Conservation (phyloP, 2,329 filamentous ascomycete genomes). For the Calycina marina region DNA sequence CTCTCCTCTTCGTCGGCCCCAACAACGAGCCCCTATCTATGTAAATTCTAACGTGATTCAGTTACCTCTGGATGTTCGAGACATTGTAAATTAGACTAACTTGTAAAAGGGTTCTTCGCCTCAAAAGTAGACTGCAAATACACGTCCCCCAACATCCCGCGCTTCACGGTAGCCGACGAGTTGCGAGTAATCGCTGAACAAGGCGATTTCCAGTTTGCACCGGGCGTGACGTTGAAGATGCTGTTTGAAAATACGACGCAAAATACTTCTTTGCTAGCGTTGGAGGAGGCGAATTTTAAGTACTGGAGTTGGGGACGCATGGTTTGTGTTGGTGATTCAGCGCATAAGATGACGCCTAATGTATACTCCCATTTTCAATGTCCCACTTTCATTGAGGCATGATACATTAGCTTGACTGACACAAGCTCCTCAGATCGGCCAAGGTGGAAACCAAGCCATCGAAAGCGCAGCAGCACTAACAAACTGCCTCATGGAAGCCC, state of each 20-base stretch:
- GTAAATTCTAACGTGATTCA: too few species aligned
- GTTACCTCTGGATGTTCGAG: too few species aligned
- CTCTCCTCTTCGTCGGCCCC: conserved; percentile 10
- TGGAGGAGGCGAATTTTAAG: conserved; percentile 13
- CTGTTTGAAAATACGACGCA: conserved; percentile 5
- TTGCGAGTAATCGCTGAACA: not conserved
- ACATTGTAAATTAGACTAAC: too few species aligned
- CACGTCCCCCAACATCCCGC: conserved; percentile 8
- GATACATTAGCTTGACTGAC: too few species aligned
- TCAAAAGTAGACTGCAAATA: conserved; percentile 8
- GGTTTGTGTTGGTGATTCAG: conserved; percentile 15
- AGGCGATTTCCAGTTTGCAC: conserved; percentile 8
- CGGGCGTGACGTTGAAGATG: conserved; percentile 7
- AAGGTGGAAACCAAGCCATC: conserved; percentile 28
- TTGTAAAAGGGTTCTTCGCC: conserved; percentile 17
- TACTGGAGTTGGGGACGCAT: conserved; percentile 13
- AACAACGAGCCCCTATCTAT: conserved; percentile 4
- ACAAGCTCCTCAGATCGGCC: conserved; percentile 22
- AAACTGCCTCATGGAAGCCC: conserved; percentile 16
- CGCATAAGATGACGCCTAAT: conserved; percentile 20
- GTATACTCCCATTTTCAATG: conserved; percentile 16
- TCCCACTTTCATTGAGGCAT: too few species aligned
- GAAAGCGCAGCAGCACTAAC: conserved; percentile 25
- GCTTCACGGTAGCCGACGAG: conserved; percentile 6
- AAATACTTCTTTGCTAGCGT: conserved; percentile 5